Base-by-base conservation (phyloP, 2,329 filamentous ascomycete genomes). In the Clonostachys byssicola region DNA sequence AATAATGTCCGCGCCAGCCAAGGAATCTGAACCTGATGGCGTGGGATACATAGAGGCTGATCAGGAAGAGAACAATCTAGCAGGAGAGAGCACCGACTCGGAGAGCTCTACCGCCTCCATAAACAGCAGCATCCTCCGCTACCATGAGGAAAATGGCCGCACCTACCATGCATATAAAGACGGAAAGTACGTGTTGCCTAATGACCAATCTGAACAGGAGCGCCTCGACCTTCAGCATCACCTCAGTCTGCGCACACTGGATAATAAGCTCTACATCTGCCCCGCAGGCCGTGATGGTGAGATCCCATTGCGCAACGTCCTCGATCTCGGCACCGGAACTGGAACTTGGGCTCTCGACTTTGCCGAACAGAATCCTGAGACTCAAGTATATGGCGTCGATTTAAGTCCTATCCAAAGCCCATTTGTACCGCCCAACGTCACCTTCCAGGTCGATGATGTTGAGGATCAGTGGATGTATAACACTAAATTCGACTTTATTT, bases 341-440 rank as follows among this genome's bases (percentile, higher is more conserved):
- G 61, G 62, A 6, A 52, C 57, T 35, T 65, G 61, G 62, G 58
- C 60, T n/a, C 54, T 61, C 1, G 62, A 65, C 41, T 64, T 59
- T 49, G 61, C 77, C 54, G 73, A 78, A 50, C 57, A 68, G 50
- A 70, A 64, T 50, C 64, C 67, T 5, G 50, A 52, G 5, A 58
- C 65, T 1, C 57, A 58, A 53, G 55, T 59, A n/a, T 53, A 57
- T 40, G 60, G 61, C n/a, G 56, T 64, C 34, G 64, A 68, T 45
- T 45, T 68, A 3, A 60, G 57, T 5, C 61, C 62, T 1, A 64
- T 67, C 18, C 65, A 67, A 40, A 63, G 63, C 1, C 42, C 23
- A 7, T 30, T 30, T 38, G 68, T 71, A 8, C 72, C 73, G 1
- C 65, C 68, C 1, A 77, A 77, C 49, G 62, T 73, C 40, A 57